Evolutionary conservation across 2,329 filamentous ascomycete species (phyloP).

Genomic region (Aureobasidium zeae): DNA sequence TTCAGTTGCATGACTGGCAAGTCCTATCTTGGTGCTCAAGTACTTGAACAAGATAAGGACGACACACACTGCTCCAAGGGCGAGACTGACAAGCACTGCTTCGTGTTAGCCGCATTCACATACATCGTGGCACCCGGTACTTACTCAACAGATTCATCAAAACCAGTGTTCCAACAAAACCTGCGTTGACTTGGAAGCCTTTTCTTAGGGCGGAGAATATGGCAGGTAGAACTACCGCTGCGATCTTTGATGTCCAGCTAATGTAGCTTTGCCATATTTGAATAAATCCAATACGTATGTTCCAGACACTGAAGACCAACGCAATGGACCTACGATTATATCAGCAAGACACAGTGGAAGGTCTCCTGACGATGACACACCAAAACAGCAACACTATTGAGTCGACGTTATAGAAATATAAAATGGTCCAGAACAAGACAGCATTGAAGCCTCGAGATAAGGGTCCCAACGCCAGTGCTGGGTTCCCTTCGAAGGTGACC

Average conservation of each 20-base stretch:
- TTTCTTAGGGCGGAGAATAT: slow-evolving; percentile 15
- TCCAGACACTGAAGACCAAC: slow-evolving; percentile 18
- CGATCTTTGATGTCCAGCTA: slow-evolving; percentile 11
- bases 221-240: slow-evolving; percentile 17
- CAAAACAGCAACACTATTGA: slow-evolving; percentile 16
- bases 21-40: slow-evolving; percentile 14
- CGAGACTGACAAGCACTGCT: slow-evolving; percentile 18
- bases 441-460: slow-evolving; percentile 19
- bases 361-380: not conserved
- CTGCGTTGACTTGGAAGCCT: slow-evolving; percentile 14
- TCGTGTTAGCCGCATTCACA: not conserved
- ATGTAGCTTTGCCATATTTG: slow-evolving; percentile 5
- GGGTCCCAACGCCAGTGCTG: slow-evolving; percentile 18
- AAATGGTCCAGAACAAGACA: slow-evolving; percentile 19
- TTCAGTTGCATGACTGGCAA: slow-evolving; percentile 13
- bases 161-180: slow-evolving; percentile 11
- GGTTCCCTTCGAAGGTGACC: slow-evolving; percentile 12
- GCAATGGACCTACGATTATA: slow-evolving; percentile 17
- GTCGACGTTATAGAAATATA: slow-evolving; percentile 19
- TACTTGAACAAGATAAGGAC: slow-evolving; percentile 20
- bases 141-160: slow-evolving; percentile 17
- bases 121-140: not conserved
- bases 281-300: slow-evolving; percentile 12
- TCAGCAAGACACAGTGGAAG: not conserved
- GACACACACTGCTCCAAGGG: slow-evolving; percentile 18